Percentiles rank a stretch among this genome's conserved stretches.
Evolutionary conservation across 495 filamentous ascomycete species (phyloP).

Genomic region (Penicillium coffeae): DNA sequence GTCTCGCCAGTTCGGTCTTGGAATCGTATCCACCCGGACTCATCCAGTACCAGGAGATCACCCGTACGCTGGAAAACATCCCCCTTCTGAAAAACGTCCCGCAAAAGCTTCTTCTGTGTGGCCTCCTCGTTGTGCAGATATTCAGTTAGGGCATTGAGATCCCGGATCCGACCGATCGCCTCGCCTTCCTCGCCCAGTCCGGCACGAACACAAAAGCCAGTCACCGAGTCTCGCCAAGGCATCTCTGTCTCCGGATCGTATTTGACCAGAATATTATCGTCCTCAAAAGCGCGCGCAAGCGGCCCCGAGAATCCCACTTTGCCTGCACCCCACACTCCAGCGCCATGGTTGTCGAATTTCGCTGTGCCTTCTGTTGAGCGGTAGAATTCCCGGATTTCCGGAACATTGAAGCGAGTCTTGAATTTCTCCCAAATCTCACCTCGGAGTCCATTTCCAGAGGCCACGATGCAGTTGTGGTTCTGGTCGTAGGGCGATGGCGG

Average conservation of each 20-base stretch:
- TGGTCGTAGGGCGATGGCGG: conserved; percentile 70
- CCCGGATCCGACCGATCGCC: conserved; percentile 66
- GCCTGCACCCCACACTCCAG: conserved; percentile 69
- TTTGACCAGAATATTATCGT: conserved; percentile 54
- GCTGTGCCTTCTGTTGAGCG: conserved; percentile 75
- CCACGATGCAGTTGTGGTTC: conserved; percentile 68
- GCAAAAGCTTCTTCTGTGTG: conserved; percentile 72
- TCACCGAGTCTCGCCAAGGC: conserved; percentile 65
- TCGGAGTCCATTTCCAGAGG: conserved; percentile 84
- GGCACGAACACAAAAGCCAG: conserved; percentile 65
- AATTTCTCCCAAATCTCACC: conserved; percentile 90
- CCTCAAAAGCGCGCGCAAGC: conserved; percentile 55
- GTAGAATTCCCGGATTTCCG: conserved; percentile 85
- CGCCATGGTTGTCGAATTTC: conserved; percentile 69
- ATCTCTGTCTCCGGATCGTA: conserved; percentile 69
- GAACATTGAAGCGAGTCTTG: conserved; percentile 77
- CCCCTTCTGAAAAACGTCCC: conserved; percentile 72
- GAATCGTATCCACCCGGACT: conserved; percentile 72
- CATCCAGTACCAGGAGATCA: conserved; percentile 71
- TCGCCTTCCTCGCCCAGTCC: conserved; percentile 69
- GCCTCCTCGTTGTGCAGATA: conserved; percentile 75
- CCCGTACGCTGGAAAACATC: conserved; percentile 85
- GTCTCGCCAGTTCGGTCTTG: conserved; percentile 91
- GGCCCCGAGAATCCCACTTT: conserved; percentile 76
- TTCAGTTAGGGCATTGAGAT: conserved; percentile 64